Evolutionary conservation across 805 yeast species (phyloP), one percentile per base, ranked within the genome.

Genomic region (Ogataea trehaloabstinens): DNA sequence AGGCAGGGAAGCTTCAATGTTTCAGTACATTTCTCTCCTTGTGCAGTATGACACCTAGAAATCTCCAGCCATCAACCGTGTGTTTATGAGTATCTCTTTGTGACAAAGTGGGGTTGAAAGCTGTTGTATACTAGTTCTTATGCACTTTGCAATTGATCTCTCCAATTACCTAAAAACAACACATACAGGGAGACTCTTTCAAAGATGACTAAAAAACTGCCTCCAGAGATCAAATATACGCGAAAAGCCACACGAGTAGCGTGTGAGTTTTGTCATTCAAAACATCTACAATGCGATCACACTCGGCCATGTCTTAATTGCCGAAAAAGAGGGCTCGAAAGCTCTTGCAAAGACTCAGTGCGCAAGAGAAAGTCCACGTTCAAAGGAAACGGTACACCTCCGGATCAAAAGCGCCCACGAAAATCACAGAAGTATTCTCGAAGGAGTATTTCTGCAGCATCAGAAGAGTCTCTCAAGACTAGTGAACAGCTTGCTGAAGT

Each of bases 271-370:
- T 84, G 91, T 57, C 88, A 83, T 53, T 61, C 70, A 19, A 84
- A 84, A 47, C 93, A 83, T 51, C 66, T 84, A 11, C 90, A 83
- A 49, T 84, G 91, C 57, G 85, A 83, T 44, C 63, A 73, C 40
- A 68, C 71, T 19, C 63, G 93, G 41, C 91, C 93, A 0, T 84
- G 91, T 51, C 71, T 71, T 46, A 84, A 84, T 55, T 84, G 93
- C 60, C 51, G 69, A 16, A 83, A 82, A 54, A 60, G 90, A 40
- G 76, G 77, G 17, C 56, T 77, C n/a, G 46, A 45, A 2, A 73
- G 67, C 38, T 51, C 66, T 10, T 84, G 93, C 56, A 64, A 62
- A 25, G 85, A 82, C 54, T 74, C 78, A 5, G 71, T 70, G 27
- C 58, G 88, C 19, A 80, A 77, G 53, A 52, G 54, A 37, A 57